Percentiles rank a stretch among this genome's conserved stretches.
Evolutionary conservation across 805 yeast species (phyloP).

Genomic region (Scheffersomyces coipomensis): DNA sequence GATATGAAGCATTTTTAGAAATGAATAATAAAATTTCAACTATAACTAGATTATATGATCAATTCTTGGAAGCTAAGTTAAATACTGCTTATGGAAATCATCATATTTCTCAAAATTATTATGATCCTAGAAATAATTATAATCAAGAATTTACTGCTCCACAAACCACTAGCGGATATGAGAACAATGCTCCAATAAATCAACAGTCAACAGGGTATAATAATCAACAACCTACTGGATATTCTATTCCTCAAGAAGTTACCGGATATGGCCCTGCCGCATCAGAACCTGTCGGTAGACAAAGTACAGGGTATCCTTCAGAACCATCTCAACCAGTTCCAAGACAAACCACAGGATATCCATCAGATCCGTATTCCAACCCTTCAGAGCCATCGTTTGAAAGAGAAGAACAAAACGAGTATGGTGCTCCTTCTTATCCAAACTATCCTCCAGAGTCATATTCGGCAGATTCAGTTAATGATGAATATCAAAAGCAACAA

Average conservation of each 20-base stretch:
- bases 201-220: not conserved
- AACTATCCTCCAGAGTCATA: constrained; percentile 5
- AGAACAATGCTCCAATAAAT: too few relatives aligned
- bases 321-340: not conserved
- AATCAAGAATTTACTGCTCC: not conserved
- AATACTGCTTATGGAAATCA: constrained; percentile 36
- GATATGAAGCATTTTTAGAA: constrained; percentile 65
- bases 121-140: not conserved
- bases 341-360: constrained; percentile 1
- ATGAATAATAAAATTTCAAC: constrained; percentile 78
- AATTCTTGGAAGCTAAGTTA: constrained; percentile 56
- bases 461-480: constrained; percentile 4
- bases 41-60: constrained; percentile 73
- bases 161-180: too few relatives aligned
- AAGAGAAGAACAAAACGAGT: not conserved
- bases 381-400: not conserved
- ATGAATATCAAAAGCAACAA: constrained; percentile 1
- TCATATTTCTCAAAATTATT: constrained; percentile 8
- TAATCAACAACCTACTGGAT: constrained; percentile 1
- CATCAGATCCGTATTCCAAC: not conserved
- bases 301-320: constrained; percentile 1
- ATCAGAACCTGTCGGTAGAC: not conserved
- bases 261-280: not conserved
- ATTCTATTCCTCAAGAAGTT: not conserved
- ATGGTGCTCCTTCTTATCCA: constrained; percentile 4